A percentile compares a stretch with the other conserved stretches of the same genome.
These are phyloP conservation scores for Inonotus obliquus DNA, from an alignment of 1,284 basidiomycete species.

Conservation along the genomic window DNA sequence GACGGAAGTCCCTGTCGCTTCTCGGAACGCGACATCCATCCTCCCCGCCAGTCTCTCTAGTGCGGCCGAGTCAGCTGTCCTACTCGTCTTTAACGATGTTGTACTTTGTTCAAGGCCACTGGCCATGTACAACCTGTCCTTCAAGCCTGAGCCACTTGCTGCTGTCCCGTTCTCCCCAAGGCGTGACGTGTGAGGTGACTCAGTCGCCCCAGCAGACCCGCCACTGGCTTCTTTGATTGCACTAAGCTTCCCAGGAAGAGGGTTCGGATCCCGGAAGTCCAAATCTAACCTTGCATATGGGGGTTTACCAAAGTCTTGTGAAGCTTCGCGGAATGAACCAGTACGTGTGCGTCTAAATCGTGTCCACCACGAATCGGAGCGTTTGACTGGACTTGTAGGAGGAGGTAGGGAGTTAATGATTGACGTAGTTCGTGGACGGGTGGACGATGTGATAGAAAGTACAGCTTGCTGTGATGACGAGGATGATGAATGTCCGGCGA, in stretches of 20 bases:
- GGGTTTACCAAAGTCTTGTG: slow-evolving; percentile 1
- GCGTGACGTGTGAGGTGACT: slow-evolving; percentile 19
- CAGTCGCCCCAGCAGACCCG: slow-evolving; percentile 25
- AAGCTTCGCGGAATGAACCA: slow-evolving; percentile 15
- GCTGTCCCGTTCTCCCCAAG: slow-evolving; percentile 17
- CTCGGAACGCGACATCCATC: slow-evolving; percentile 64
- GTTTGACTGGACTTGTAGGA: slow-evolving; percentile 16
- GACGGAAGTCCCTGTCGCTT: slow-evolving; percentile 33
- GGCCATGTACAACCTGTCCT: slow-evolving; percentile 20
- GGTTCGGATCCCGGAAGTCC: slow-evolving; percentile 70
- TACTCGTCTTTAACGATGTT: slow-evolving; percentile 47
- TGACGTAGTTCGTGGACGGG: slow-evolving; percentile 17
- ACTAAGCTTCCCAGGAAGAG: slow-evolving; percentile 49
- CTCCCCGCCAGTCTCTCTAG: slow-evolving; percentile 58
- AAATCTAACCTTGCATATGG: slow-evolving; percentile 21
- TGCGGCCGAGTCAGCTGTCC: slow-evolving; percentile 59
- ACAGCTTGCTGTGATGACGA: slow-evolving; percentile 10
- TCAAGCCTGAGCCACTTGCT: slow-evolving; percentile 16
- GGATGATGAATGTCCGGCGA: not conserved
- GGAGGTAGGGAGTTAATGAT: slow-evolving; percentile 15
- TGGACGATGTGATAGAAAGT: not conserved
- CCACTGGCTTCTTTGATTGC: slow-evolving; percentile 49
- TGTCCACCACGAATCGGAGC: slow-evolving; percentile 22
- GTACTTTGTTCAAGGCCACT: slow-evolving; percentile 43
- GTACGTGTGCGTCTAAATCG: slow-evolving; percentile 14